Percentiles rank a stretch among this genome's conserved stretches.
Evolutionary conservation across 305 asterid species (phyloP).

Genomic region (Fraxinus velutina): DNA sequence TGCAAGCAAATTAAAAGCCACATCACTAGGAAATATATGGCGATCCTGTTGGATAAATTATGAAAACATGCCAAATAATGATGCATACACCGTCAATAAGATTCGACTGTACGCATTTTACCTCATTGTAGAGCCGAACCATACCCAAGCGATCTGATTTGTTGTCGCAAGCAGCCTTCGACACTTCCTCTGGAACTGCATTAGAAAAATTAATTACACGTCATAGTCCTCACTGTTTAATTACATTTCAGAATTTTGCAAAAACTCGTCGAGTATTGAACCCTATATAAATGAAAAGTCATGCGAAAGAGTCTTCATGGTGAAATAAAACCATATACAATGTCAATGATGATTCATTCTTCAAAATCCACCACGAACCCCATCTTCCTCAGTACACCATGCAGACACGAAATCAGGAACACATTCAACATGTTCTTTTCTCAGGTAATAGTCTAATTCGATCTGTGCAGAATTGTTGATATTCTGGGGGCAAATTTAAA

Average conservation of each 20-base stretch:
- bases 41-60: not conserved
- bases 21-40: not conserved
- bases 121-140: slow-evolving; percentile 77
- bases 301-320: not conserved
- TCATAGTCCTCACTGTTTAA: not conserved
- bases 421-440: not conserved
- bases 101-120: slow-evolving; percentile 18
- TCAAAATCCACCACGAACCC: not conserved
- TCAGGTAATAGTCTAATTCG: not conserved
- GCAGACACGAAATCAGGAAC: slow-evolving; percentile 2
- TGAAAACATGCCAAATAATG: slow-evolving; percentile 2
- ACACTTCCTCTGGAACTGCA: slow-evolving; percentile 69
- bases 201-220: slow-evolving; percentile 10
- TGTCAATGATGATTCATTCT: not conserved
- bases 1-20: slow-evolving; percentile 27
- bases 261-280: not conserved
- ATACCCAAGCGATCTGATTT: slow-evolving; percentile 53
- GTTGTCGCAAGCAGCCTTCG: slow-evolving; percentile 53
- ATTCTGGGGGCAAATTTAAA: slow-evolving; percentile 24
- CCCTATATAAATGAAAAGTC: not conserved
- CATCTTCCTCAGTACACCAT: slow-evolving; percentile 5
- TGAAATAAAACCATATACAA: not conserved
- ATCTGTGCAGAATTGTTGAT: not conserved
- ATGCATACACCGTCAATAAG: not conserved
- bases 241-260: not conserved